Evolutionary conservation across 345 rosid genomes (phyloP), one percentile per base, ranked within the genome.

Genomic region (Tarenaya hassleriana): DNA sequence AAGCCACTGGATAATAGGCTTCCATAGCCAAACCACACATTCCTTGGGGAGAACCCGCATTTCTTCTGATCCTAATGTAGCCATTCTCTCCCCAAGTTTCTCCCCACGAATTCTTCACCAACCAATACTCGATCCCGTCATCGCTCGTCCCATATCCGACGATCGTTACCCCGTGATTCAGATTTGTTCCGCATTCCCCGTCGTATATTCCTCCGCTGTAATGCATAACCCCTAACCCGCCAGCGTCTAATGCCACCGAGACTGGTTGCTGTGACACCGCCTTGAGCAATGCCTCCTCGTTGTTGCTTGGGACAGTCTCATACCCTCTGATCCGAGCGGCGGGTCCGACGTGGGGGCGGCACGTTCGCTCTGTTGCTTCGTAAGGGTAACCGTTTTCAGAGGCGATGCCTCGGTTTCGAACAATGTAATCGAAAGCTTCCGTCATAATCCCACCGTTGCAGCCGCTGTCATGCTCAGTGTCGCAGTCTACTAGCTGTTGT

Each of bases 101-200:
- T 1, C 84, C 87, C 82, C 84, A 80, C 0, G 92, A 80, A 42
- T 80, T 80, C 77, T 80, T 80, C 9, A 77, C 61, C 50, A 76
- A n/a, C 85, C 85, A 80, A 41, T 80, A 80, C 41, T 76, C 69
- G 0, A 67, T 69, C 8, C 84, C 82, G 7, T 64, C 74, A 1
- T 34, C 2, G 40, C 55, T 53, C 39, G 27, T 38, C 16, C 87
- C 92, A 14, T 75, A 83, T 5, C 92, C 92, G 14, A 83, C 68
- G 0, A 72, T 64, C 1, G 79, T 72, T 31, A 76, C 81, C 0
- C 74, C 82, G 12, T 80, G 92, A 56, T 79, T 48, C 8, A 71
- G 40, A 33, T 54, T 6, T 0, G 72, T 77, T 7, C 52, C 75
- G 45, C 90, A 83, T 5, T 31, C 34, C 0, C 71, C 77, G 0